Percentiles rank a stretch among this genome's conserved stretches.
phyloP scores from a whole-genome alignment of 306 rosid genomes.

The Luffa aegyptiaca region DNA sequence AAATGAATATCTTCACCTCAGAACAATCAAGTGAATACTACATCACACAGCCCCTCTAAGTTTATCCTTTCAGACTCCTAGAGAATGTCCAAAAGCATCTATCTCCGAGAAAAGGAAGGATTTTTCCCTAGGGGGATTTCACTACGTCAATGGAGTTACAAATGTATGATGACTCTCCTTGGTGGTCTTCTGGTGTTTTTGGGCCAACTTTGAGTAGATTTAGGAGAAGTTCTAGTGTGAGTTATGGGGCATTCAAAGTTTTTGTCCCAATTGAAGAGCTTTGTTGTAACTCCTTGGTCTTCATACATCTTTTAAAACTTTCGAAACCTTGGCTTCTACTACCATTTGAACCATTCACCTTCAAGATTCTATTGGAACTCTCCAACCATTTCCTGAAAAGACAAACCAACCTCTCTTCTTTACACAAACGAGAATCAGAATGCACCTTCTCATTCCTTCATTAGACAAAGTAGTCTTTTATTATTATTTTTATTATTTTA shows the following conservation, averaged over 20 bases:
- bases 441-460: background rate
- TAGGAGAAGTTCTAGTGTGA: background rate
- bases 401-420: background rate
- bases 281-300: background rate
- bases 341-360: background rate
- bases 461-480: background rate
- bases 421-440: background rate
- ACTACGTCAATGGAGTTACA: background rate
- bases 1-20: background rate
- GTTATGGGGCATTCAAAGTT: background rate
- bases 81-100: background rate
- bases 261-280: background rate
- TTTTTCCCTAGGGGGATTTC: background rate
- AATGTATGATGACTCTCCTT: background rate
- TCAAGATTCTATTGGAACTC: background rate
- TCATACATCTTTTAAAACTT: background rate
- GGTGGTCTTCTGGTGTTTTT: background rate
- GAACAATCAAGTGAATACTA: conserved; percentile 6
- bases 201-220: background rate
- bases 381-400: background rate
- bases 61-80: background rate
- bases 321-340: background rate
- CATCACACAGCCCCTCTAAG: background rate
- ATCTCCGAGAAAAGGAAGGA: background rate
- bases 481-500: background rate